Percentiles rank a stretch among this genome's conserved stretches.
These are phyloP conservation scores for Aspergillus sp. DNA, from an alignment of 2,329 filamentous ascomycete genomes.

Conservation along the genomic window DNA sequence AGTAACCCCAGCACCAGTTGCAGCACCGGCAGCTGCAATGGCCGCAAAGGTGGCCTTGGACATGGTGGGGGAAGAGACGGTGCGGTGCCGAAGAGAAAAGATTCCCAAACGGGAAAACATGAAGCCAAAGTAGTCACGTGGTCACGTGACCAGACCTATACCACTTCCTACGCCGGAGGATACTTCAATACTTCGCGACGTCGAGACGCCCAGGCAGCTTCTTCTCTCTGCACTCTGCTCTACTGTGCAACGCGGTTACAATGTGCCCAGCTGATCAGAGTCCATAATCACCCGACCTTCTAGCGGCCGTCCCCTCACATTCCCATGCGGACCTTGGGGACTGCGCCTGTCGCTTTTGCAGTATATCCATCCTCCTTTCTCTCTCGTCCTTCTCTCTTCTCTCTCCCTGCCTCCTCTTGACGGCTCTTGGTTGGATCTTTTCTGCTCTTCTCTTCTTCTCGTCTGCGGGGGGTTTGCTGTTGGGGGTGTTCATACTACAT, in stretches of 20 bases:
- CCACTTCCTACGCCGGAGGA: too few species aligned
- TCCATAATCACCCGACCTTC: too few species aligned
- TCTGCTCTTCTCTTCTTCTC: too few species aligned
- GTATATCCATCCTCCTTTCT: not conserved
- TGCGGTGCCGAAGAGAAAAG: not conserved
- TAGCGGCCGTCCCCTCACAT: too few species aligned
- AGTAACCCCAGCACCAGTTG: conserved; percentile 66
- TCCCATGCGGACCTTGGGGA: conserved; percentile 14
- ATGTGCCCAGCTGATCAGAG: too few species aligned
- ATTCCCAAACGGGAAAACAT: conserved; percentile 2
- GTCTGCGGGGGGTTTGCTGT: too few species aligned
- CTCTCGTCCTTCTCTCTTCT: not conserved
- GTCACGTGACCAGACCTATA: not conserved
- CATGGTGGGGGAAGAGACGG: conserved; percentile 44
- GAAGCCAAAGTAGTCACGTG: conserved; percentile 2
- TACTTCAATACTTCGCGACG: too few species aligned
- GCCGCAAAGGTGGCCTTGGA: conserved; percentile 69
- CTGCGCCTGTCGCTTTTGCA: not conserved
- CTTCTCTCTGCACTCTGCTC: too few species aligned
- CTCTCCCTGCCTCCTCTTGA: not conserved
- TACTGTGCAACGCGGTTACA: too few species aligned
- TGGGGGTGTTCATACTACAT: conserved; percentile 3
- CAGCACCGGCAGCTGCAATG: conserved; percentile 67
- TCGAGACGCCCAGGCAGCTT: too few species aligned
- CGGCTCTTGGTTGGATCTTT: too few species aligned